Evolutionary conservation across 345 rosid genomes (phyloP).

Genomic region (Erucastrum elatum): DNA sequence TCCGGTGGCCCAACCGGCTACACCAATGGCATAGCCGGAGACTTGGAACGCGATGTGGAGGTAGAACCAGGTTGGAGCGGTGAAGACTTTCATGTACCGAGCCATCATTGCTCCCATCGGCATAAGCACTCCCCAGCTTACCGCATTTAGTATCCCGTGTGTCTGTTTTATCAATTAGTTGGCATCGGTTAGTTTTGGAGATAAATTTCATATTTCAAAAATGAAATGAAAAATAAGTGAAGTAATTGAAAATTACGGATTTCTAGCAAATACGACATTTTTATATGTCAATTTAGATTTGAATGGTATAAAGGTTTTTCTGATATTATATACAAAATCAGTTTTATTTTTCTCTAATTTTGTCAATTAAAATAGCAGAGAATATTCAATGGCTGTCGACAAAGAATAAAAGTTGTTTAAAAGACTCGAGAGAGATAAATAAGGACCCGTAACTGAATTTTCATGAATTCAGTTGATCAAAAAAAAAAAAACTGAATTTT

Average conservation of each 20-base stretch:
- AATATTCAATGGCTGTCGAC: not conserved
- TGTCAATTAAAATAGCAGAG: slow-evolving; percentile 14
- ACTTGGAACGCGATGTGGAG: slow-evolving; percentile 71
- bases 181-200: not conserved
- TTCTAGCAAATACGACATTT: not conserved
- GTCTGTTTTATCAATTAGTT: slow-evolving; percentile 42
- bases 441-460: slow-evolving; percentile 21
- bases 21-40: slow-evolving; percentile 72
- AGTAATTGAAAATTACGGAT: not conserved
- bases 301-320: no score
- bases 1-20: slow-evolving; percentile 89
- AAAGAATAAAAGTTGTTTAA: not conserved
- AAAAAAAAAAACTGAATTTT: not conserved
- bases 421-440: not conserved
- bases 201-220: not conserved
- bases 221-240: not conserved
- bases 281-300: not conserved
- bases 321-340: not conserved
- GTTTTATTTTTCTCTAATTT: not conserved
- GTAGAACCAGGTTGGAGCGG: slow-evolving; percentile 89
- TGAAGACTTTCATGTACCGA: slow-evolving; percentile 83
- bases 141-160: slow-evolving; percentile 80
- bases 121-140: slow-evolving; percentile 88
- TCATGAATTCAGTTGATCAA: not conserved
- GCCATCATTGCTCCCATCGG: slow-evolving; percentile 77